Base-by-base conservation (phyloP, 2,329 filamentous ascomycete species). In the Periconia macrospinosa region DNA sequence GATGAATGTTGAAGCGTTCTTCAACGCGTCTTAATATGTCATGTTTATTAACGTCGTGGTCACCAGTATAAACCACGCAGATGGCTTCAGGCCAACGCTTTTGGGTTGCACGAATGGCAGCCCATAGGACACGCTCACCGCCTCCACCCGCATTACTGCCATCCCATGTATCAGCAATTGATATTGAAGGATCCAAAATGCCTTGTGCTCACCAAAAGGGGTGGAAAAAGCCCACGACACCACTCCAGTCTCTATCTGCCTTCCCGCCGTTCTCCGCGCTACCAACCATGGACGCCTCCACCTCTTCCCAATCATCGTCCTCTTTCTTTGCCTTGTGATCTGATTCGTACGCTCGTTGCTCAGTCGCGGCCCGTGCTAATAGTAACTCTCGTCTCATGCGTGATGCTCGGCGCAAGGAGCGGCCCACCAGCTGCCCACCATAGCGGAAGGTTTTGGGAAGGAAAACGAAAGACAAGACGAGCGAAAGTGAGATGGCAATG, bases 51-150 rank as follows among this genome's bases (percentile, higher is more conserved):
- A 89, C 89, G 63, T 94, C 91, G 71, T 96, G 90, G 71, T 99
- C 94, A 48, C 94, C 94, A 0, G 94, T 99, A 71, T 99, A 99
- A 35, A 99, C 90, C 14, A 94, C 84, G 66, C 92, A 96, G 67
- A 92, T 89, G 41, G 92, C 91, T 55, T 88, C 88, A 2, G 93
- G 94, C 86, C 91, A 97, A 61, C 88, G 85, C 65, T 87, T 84
- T 76, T 97, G 94, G 2, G 91, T 97, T 41, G 93, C 91, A 55
- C 91, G 86, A 56, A 99, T 90, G 11, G 94, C 94, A 52, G 92
- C 93, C 91, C 95, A 99, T 23, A 99, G 85, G 42, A 99, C 94
- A 72, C 94, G 83, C 76, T 99, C 94, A 58, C 94, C 94, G 56
- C 94, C 94, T 27, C 94, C 94, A 51, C 94, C 94, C 47, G 94